Evolutionary conservation across 2,329 filamentous ascomycete genomes (phyloP), one percentile per base, ranked within the genome.

Genomic region (Xylaria digitata): DNA sequence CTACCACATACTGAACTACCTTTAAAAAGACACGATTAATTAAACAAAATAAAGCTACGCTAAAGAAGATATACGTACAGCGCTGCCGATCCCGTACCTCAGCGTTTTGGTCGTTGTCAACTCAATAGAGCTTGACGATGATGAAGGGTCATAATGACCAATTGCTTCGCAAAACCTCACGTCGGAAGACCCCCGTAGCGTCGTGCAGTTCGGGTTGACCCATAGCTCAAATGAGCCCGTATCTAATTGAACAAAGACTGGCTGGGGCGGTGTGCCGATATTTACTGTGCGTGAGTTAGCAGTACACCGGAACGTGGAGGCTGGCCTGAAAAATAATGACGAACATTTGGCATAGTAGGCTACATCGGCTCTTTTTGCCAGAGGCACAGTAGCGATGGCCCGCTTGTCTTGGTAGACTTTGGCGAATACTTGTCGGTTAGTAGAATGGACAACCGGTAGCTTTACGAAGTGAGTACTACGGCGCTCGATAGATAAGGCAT

Each of bases 171-270:
- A 87, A 71, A 86, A 86, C 37, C 67, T 75, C 21, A 76, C 72
- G 67, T 86, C 83, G 4, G 79, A 70, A 0, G 73, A 69, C 7
- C 72, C 65, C 9, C 74, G 68, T 17, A 90, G 79, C 1, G 75
- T 74, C 7, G 83, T 85, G 72, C 84, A 87, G 56, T 84, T 82
- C 0, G 88, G 84, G 72, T 93, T 92, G 6, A 88, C 83, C 86
- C 86, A 88, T 37, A 88, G 80, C 78, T 88, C 86, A 70, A 86
- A 87, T 9, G 85, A 88, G 52, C 86, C 86, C 0, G 87, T 88
- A 74, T 89, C 86, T 61, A 89, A 75, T 73, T 87, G 85, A 11
- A 87, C 84, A 63, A 80, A 85, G 57, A 87, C 82, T 1, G 80
- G 72, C 69, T 88, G 86, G 1, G 82, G 77, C 15, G 86, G 86